Evolutionary conservation across 2,329 filamentous ascomycete species (phyloP).

Genomic region (Sclerotinia minor): DNA sequence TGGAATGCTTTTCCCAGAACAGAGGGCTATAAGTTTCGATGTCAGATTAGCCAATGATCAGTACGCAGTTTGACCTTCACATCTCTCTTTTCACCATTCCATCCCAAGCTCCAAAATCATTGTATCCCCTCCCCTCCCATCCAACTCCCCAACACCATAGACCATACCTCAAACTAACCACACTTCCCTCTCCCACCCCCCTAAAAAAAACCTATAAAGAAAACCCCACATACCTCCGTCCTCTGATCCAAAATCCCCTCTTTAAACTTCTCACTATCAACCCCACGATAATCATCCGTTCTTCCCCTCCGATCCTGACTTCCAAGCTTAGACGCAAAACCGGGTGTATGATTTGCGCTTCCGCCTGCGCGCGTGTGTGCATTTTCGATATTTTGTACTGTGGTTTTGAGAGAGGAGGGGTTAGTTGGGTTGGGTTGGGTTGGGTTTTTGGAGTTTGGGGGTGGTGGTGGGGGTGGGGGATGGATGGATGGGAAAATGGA

Average conservation of each 20-base stretch:
- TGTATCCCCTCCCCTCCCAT: neutral
- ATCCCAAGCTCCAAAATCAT: neutral
- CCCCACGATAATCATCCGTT: slow-evolving; percentile 25
- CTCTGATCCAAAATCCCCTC: slow-evolving; percentile 29
- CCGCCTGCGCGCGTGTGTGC: slow-evolving; percentile 35
- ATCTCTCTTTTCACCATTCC: neutral
- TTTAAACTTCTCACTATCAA: slow-evolving; percentile 32
- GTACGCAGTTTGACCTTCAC: neutral
- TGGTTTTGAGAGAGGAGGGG: neutral
- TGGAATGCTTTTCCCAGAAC: slow-evolving; percentile 33
- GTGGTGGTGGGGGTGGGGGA: fast-evolving
- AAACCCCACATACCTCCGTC: slow-evolving; percentile 26
- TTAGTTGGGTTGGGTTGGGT: neutral
- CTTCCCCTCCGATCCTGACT: slow-evolving; percentile 27
- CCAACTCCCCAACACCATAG: neutral
- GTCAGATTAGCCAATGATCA: neutral
- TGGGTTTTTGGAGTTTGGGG: neutral
- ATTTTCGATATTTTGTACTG: slow-evolving; percentile 34
- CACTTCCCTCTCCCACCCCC: too few relatives aligned
- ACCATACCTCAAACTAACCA: neutral
- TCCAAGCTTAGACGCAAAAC: slow-evolving; percentile 30
- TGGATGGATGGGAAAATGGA: neutral
- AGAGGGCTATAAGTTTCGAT: slow-evolving; percentile 24
- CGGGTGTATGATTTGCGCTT: slow-evolving; percentile 32
- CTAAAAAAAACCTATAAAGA: neutral